Conservation (phyloP, 768 basidiomycete genomes). For the Xerocomus spinulosus region DNA sequence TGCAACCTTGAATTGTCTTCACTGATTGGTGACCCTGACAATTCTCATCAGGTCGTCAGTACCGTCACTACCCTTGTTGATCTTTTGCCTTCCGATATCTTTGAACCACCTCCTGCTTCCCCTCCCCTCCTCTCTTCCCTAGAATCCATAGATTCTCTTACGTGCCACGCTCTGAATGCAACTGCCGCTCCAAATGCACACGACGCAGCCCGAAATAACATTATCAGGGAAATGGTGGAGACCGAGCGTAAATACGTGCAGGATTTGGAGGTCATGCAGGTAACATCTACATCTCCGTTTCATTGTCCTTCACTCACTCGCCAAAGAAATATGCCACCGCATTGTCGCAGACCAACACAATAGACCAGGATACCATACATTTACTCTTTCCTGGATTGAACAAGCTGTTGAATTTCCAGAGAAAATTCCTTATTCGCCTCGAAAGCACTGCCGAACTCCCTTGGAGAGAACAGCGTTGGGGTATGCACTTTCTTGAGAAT, state of each 20-base stretch:
- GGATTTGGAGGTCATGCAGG: slow-evolving; percentile 95
- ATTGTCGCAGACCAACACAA: slow-evolving; percentile 73
- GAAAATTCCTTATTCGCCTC: slow-evolving; percentile 85
- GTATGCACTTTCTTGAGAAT: slow-evolving; percentile 75
- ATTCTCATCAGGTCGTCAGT: slow-evolving; percentile 69
- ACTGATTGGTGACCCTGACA: not conserved
- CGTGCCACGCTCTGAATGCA: slow-evolving; percentile 38
- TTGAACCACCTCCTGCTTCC: slow-evolving; percentile 59
- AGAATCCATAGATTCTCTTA: slow-evolving; percentile 56
- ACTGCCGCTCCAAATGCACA: slow-evolving; percentile 49
- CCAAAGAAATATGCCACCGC: slow-evolving; percentile 83
- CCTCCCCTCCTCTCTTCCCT: slow-evolving; percentile 52
- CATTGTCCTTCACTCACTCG: slow-evolving; percentile 12
- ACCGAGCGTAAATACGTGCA: slow-evolving; percentile 96
- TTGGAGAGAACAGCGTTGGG: slow-evolving; percentile 87
- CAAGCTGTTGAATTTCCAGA: slow-evolving; percentile 94
- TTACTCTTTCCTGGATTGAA: slow-evolving; percentile 92
- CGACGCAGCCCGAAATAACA: slow-evolving; percentile 68
- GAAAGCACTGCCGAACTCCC: slow-evolving; percentile 80
- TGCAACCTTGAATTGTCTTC: slow-evolving; percentile 17
- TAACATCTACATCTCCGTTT: slow-evolving; percentile 33
- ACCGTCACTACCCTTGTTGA: slow-evolving; percentile 84
- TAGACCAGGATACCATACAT: slow-evolving; percentile 94
- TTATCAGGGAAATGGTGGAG: slow-evolving; percentile 85
- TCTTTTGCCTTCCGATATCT: slow-evolving; percentile 63